Percentiles rank a stretch among this genome's conserved stretches.
phyloP scores from a whole-genome alignment of 129 eudicot genomes.

The Dittrichia graveolens region DNA sequence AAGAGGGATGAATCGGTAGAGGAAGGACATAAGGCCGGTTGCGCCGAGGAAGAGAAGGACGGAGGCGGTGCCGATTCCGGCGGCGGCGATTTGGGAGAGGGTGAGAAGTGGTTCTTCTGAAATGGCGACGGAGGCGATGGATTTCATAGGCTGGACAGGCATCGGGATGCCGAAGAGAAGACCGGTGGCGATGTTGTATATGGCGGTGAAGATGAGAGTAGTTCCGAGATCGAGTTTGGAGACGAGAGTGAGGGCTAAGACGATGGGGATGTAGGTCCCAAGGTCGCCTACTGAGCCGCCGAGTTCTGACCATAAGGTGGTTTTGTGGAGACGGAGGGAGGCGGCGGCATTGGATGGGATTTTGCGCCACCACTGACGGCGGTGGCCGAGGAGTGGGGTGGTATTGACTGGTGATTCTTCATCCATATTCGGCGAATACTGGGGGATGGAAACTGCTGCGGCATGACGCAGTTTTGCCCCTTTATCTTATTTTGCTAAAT shows the following conservation, averaged over 20 bases:
- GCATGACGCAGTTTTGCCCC: neutral
- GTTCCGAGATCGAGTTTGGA: constrained; percentile 69
- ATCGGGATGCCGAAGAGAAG: constrained; percentile 68
- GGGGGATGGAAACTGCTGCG: neutral
- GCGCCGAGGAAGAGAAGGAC: constrained; percentile 66
- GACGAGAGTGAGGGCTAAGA: constrained; percentile 69
- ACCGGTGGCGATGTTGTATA: constrained; percentile 70
- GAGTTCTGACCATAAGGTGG: constrained; percentile 58
- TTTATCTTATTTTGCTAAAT: neutral
- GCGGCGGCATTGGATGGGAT: constrained; percentile 34
- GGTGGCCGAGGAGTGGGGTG: constrained; percentile 48
- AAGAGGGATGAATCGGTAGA: constrained; percentile 63
- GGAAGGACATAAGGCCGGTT: constrained; percentile 73
- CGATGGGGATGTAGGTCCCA: constrained; percentile 86
- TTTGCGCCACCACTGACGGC: constrained; percentile 46
- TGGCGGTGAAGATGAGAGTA: constrained; percentile 73
- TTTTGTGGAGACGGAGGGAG: constrained; percentile 60
- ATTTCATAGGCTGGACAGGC: constrained; percentile 90
- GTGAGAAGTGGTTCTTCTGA: constrained; percentile 65
- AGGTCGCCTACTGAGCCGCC: constrained; percentile 81
- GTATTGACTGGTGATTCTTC: constrained; percentile 42
- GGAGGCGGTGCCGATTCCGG: constrained; percentile 64
- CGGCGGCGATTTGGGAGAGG: constrained; percentile 70
- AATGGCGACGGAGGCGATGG: constrained; percentile 83
- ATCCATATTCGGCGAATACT: constrained; percentile 27